Percentiles rank a stretch among this genome's conserved stretches.
Conservation (phyloP, 441 rosid genomes). For the Aleurites moluccanus region DNA sequence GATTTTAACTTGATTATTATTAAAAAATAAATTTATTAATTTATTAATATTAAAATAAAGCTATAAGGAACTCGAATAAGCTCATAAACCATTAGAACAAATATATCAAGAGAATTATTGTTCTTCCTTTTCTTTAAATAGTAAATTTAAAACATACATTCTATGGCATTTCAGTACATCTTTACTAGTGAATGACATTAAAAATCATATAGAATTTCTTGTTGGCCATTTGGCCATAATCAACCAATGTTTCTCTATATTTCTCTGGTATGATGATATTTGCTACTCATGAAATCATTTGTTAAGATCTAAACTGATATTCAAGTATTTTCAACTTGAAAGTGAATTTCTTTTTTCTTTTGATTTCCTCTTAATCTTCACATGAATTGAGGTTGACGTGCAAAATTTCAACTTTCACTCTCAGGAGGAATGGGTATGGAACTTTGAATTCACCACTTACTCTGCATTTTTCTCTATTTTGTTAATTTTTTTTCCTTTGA, state of each 20-base stretch:
- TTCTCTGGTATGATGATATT: neutral
- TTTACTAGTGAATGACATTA: neutral
- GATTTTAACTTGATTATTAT: too few relatives aligned
- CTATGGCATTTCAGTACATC: neutral
- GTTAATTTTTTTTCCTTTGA: too few relatives aligned
- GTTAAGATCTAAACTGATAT: neutral
- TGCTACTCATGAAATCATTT: neutral
- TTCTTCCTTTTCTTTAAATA: too few relatives aligned
- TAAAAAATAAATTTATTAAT: too few relatives aligned
- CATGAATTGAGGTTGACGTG: neutral
- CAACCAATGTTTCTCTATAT: neutral
- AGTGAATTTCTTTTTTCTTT: neutral
- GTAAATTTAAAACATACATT: too few relatives aligned
- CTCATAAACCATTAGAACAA: too few relatives aligned
- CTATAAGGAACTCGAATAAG: too few relatives aligned
- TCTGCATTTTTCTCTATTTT: neutral
- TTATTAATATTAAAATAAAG: too few relatives aligned
- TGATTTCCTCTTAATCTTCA: neutral
- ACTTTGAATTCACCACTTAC: neutral
- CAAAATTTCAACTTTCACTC: neutral
- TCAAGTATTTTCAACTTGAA: neutral
- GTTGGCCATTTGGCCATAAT: neutral
- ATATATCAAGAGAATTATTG: too few relatives aligned
- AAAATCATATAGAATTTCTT: neutral
- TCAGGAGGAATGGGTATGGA: neutral